These are phyloP conservation scores for Chaetomium sp. DNA, from an alignment of 2,329 filamentous ascomycete species.

Conservation along the genomic window DNA sequence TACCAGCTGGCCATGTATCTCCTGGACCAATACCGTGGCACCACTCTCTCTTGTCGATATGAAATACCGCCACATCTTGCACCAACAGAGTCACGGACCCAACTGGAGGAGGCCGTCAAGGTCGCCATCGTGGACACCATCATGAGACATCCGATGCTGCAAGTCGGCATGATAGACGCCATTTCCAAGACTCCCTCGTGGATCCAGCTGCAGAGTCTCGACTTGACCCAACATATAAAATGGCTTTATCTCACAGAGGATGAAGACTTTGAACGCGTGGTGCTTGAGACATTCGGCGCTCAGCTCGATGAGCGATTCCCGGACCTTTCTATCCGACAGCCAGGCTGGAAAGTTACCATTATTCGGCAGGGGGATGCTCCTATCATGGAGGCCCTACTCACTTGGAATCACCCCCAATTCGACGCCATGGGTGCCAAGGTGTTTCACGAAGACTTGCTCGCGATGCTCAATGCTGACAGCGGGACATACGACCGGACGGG, in stretches of 20 bases:
- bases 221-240: constrained; percentile 27
- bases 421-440: constrained; percentile 17
- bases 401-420: constrained; percentile 27
- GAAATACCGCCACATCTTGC: constrained; percentile 26
- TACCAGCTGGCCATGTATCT: constrained; percentile 23
- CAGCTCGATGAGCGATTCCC: neutral
- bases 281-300: neutral
- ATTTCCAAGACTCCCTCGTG: constrained; percentile 29
- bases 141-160: constrained; percentile 32
- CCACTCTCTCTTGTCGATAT: constrained; percentile 29
- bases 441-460: constrained; percentile 35
- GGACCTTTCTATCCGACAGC: neutral
- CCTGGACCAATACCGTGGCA: constrained; percentile 31
- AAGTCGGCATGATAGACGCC: constrained; percentile 25
- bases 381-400: neutral
- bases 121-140: constrained; percentile 26
- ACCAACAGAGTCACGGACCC: neutral
- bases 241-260: constrained; percentile 20
- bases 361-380: neutral
- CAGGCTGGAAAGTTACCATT: neutral
- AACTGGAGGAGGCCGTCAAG: constrained; percentile 23
- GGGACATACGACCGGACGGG: neutral
- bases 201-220: constrained; percentile 29
- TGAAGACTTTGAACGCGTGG: neutral
- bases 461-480: constrained; percentile 35